Base-by-base conservation (phyloP, 257 asterid species). In the Fraxinus quadrangulata region DNA sequence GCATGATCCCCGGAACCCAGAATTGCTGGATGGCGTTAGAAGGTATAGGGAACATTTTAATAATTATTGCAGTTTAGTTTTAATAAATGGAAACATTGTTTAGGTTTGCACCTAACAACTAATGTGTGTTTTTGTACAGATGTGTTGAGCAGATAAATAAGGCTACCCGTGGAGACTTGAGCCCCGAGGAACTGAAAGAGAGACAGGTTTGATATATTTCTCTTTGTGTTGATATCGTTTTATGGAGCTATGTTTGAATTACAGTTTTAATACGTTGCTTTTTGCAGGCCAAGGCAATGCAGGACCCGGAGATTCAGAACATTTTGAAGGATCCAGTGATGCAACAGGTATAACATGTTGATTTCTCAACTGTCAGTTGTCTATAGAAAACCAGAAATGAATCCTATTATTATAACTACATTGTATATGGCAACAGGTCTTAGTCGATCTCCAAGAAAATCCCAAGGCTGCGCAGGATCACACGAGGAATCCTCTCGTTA, bases 291-390 rank as follows among this genome's bases (percentile, higher is more conserved):
- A 91, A 89, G 87, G 99, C 74, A 24, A 93, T 95, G 99, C 98
- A 93, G 78, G 99, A 93, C 37, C 99, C 98, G 0, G 99, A 93
- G 85, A 86, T 95, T 77, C 99, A 95, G 78, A 93, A 89, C 80
- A 95, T 95, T 79, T 89, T 95, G n/a, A 87, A 96, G 0, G 98
- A 93, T 86, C 98, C 99, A 6, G 97, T 95, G 2, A 95, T 95
- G 99, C 86, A 94, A 89, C 99, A 95, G 99, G 99, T 93, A 84
- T 19, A 69, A 9, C 3, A 2, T 23, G 6, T 5, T 19, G 49
- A 5, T n/a, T 23, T 40, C 2, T 31, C n/a, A 8, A 23, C 28
- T 37, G 36, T 19, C 7, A 2, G 14, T 19, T 0, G 4, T 11
- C 28, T 45, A 4, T 16, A 6, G 19, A 19, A 56, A 6, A 17